phyloP scores from a whole-genome alignment of 2,329 filamentous ascomycete genomes.

The Aureobasidium namibiae region DNA sequence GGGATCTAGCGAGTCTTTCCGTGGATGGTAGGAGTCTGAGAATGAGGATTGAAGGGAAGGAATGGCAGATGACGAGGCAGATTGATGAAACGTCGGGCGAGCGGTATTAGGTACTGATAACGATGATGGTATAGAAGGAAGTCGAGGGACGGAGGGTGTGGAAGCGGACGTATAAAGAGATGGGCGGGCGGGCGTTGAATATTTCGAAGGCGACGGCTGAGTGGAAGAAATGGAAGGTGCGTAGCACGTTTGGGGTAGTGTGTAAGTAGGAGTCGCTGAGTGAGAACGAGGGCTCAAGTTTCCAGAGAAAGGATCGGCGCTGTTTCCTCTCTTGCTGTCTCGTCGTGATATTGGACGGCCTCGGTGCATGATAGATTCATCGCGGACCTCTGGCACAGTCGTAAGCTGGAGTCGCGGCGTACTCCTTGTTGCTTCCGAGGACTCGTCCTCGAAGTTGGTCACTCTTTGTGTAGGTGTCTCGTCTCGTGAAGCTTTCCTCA shows the following conservation, averaged over 20 bases:
- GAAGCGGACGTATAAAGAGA: background rate
- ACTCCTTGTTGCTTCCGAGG: background rate
- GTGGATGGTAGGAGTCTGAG: background rate
- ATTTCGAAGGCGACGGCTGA: background rate
- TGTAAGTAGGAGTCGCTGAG: background rate
- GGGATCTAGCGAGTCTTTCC: slow-evolving; percentile 7
- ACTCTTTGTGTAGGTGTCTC: background rate
- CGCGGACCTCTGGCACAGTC: background rate
- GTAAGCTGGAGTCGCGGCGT: background rate
- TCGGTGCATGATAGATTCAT: slow-evolving; percentile 1
- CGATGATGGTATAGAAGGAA: background rate
- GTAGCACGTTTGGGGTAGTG: background rate
- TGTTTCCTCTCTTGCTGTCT: background rate
- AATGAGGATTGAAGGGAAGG: background rate
- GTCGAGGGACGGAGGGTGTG: background rate
- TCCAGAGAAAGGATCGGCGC: background rate
- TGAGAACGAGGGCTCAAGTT: background rate
- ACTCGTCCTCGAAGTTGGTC: background rate
- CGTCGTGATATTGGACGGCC: background rate
- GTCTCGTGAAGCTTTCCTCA: background rate
- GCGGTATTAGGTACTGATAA: background rate
- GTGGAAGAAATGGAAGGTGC: background rate
- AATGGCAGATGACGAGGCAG: background rate
- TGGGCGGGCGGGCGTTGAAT: background rate
- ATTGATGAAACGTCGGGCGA: background rate